Conservation (phyloP, 176 grass and related monocot genomes). For the Chloris gayana region DNA sequence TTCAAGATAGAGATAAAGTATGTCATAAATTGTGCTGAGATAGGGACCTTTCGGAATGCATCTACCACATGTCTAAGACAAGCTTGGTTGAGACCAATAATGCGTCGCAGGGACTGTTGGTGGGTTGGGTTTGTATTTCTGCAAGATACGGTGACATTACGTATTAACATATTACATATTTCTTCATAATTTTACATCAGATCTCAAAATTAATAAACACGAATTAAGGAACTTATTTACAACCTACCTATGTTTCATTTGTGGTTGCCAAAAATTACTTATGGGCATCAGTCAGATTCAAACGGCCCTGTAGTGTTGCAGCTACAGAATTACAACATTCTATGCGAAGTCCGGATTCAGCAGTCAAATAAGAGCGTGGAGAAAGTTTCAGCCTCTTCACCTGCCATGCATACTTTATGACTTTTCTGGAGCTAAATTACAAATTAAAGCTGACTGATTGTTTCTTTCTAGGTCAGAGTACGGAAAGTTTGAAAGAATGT, state of each 20-base stretch:
- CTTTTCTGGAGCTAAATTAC: background rate
- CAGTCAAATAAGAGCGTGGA: background rate
- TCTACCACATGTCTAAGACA: background rate
- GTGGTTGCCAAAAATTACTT: slow-evolving; percentile 17
- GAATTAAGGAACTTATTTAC: background rate
- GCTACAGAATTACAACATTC: background rate
- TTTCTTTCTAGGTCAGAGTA: background rate
- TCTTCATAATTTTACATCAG: background rate
- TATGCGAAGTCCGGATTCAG: background rate
- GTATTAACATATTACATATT: no score
- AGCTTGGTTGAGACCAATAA: background rate
- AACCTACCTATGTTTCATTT: slow-evolving; percentile 43
- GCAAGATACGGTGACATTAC: background rate
- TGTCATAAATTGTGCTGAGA: background rate
- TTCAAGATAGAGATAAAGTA: background rate
- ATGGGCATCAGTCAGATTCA: background rate
- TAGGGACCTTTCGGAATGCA: background rate
- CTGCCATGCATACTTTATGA: background rate
- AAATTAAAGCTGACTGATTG: background rate
- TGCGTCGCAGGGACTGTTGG: background rate
- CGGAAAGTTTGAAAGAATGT: background rate
- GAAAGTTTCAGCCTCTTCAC: background rate
- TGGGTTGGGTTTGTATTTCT: background rate
- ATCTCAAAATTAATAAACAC: background rate
- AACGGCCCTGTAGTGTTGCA: background rate